These are phyloP conservation scores for Eutrema yunnanense DNA, from an alignment of 345 rosid species.

Conservation along the genomic window DNA sequence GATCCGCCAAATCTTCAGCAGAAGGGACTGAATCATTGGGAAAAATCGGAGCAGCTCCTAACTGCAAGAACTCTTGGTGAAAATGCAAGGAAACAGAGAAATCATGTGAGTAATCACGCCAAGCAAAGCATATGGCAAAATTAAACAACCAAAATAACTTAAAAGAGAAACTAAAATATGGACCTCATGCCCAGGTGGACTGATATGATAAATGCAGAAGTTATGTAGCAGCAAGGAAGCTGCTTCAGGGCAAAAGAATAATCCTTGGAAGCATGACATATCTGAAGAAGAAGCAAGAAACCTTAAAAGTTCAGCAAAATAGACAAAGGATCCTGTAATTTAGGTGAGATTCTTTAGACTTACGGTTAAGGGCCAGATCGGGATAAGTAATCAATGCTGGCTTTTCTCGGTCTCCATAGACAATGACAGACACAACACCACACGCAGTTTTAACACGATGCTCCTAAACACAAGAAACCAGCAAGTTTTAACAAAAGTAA, in stretches of 20 bases:
- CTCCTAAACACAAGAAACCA: constrained; percentile 49
- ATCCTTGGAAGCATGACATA: constrained; percentile 90
- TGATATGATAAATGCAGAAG: constrained; percentile 91
- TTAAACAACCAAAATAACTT: neutral
- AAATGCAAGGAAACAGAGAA: constrained; percentile 28
- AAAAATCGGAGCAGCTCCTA: constrained; percentile 74
- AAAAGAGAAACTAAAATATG: constrained; percentile 37
- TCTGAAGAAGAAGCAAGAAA: constrained; percentile 42
- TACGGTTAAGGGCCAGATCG: constrained; percentile 78
- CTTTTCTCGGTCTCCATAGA: constrained; percentile 78
- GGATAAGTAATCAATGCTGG: constrained; percentile 89
- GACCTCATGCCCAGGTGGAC: constrained; percentile 99
- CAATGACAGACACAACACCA: constrained; percentile 83
- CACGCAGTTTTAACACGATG: constrained; percentile 58
- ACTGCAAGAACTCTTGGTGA: constrained; percentile 81
- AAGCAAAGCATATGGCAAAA: neutral
- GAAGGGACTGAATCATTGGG: constrained; percentile 45
- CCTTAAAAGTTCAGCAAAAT: neutral
- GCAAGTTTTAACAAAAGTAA: neutral
- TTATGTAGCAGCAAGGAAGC: constrained; percentile 87
- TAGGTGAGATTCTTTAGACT: constrained; percentile 25
- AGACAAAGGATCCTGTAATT: constrained; percentile 1
- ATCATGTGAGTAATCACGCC: neutral
- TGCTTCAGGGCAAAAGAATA: constrained; percentile 95
- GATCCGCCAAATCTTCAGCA: constrained; percentile 88